These are phyloP conservation scores for Dichomitus squalens DNA, from an alignment of 1,284 basidiomycete genomes.

Conservation along the genomic window DNA sequence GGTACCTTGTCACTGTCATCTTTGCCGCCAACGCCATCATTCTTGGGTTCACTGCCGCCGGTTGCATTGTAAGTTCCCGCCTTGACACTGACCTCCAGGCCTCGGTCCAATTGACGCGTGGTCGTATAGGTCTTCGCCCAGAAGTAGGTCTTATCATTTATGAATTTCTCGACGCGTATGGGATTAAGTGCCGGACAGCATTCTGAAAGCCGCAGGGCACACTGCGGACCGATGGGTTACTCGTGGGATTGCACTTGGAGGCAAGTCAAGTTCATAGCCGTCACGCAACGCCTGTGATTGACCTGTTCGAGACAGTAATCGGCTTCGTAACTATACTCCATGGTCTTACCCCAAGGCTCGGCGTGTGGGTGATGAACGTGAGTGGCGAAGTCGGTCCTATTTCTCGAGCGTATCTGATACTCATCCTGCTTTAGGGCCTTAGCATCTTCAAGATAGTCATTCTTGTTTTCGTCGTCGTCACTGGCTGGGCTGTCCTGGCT, in stretches of 20 bases:
- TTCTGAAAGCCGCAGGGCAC: slow-evolving; percentile 48
- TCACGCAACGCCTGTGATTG: too few species aligned
- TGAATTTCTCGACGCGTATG: background rate
- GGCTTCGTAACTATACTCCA: slow-evolving; percentile 26
- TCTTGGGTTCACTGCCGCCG: slow-evolving; percentile 58
- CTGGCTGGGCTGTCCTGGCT: slow-evolving; percentile 50
- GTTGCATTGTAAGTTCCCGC: slow-evolving; percentile 48
- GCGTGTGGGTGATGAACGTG: slow-evolving; percentile 34
- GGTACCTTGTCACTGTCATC: slow-evolving; percentile 59
- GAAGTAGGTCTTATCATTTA: slow-evolving; percentile 10
- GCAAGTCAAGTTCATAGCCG: slow-evolving; percentile 28
- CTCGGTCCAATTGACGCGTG: background rate
- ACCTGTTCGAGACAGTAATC: slow-evolving; percentile 22
- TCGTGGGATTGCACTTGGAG: slow-evolving; percentile 59
- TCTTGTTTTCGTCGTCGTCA: slow-evolving; percentile 53
- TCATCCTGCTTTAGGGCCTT: slow-evolving; percentile 32
- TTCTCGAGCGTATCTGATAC: background rate
- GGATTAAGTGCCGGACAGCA: slow-evolving; percentile 34
- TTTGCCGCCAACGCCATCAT: slow-evolving; percentile 64
- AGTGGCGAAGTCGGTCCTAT: background rate
- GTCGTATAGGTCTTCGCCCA: slow-evolving; percentile 31
- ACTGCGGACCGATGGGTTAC: slow-evolving; percentile 48
- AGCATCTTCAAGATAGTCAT: slow-evolving; percentile 66
- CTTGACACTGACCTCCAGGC: too few species aligned
- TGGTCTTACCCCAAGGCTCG: slow-evolving; percentile 29